Evolutionary conservation across 2,329 filamentous ascomycete species (phyloP).

Genomic region (Cladophialophora bantiana): DNA sequence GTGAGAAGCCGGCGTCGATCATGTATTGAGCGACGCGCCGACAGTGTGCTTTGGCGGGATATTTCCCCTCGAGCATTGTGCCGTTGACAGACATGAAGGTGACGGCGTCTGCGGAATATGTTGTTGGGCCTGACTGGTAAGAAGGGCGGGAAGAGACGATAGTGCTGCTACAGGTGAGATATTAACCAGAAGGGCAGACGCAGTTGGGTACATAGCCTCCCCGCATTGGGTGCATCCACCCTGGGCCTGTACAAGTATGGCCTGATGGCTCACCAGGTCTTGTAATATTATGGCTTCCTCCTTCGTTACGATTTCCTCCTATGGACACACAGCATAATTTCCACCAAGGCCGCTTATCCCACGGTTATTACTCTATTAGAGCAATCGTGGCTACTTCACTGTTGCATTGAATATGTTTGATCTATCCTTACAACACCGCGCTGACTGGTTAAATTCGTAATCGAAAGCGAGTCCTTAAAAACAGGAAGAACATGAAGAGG

Average conservation of each 20-base stretch:
- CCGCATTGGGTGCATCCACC: not conserved
- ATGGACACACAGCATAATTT: not conserved
- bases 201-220: not conserved
- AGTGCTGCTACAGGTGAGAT: not conserved
- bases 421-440: not conserved
- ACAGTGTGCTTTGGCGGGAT: constrained; percentile 87
- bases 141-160: not conserved
- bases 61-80: constrained; percentile 60
- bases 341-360: not conserved
- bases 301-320: too few relatives aligned
- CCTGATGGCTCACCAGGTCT: too few relatives aligned
- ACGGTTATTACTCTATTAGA: not conserved
- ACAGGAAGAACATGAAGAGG: not conserved
- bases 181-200: too few relatives aligned
- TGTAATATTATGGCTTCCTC: too few relatives aligned
- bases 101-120: not conserved
- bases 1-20: constrained; percentile 66
- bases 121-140: not conserved
- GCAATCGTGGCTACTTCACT: not conserved
- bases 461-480: not conserved
- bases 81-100: constrained; percentile 36
- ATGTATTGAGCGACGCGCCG: constrained; percentile 83
- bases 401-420: not conserved
- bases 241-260: too few relatives aligned
- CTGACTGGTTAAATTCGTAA: not conserved